Base-by-base conservation (phyloP, 1,284 basidiomycete genomes). In the Puccinia horiana region DNA sequence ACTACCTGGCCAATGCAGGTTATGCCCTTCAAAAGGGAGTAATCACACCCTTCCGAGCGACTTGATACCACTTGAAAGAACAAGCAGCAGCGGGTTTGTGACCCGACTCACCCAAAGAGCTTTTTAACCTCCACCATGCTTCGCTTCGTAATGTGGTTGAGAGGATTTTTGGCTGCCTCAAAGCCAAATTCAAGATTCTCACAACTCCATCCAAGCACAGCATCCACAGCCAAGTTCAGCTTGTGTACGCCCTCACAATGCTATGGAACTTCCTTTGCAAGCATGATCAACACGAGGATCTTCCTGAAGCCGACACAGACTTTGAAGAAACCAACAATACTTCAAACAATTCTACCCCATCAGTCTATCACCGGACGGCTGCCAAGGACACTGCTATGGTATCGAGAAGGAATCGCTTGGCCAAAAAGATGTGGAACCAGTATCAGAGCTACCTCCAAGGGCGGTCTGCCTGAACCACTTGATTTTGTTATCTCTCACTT, bases 221-320 rank as follows among this genome's bases (percentile, higher is more conserved):
- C 23, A 32, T 58, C 23, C 56, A 58, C 23, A 58, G 56, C 23
- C 56, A 58, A 32, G 8, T 58, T 9, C 56, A 58, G 56, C 29
- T 58, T n/a, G 56, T 58, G 20, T 58, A 58, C 23, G 56, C 29
- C 9, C 56, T 58, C 56, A 58, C 56, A 58, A 58, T 58, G 56
- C 49, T 52, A 12, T 52, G 49, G 49, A 23, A 52, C 23, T 52
- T 52, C 23, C 23, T 52, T 12, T 23, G 49, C 12, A 12, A 52
- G 12, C 49, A 52, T 23, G 23, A 52, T 52, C 49, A 52, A 52
- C 23, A 52, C 23, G 49, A 52, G 12, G 49, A 52, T 52, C 49
- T n/a, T n/a, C n/a, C n/a, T n/a, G n/a, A n/a, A n/a, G n/a, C n/a
- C n/a, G n/a, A n/a, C n/a, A n/a, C n/a, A n/a, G n/a, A n/a, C n/a